A percentile compares a stretch with the other conserved stretches of the same genome.
These are phyloP conservation scores for Incumbomyces lentus DNA, from an alignment of 2,329 filamentous ascomycete genomes.

Conservation along the genomic window DNA sequence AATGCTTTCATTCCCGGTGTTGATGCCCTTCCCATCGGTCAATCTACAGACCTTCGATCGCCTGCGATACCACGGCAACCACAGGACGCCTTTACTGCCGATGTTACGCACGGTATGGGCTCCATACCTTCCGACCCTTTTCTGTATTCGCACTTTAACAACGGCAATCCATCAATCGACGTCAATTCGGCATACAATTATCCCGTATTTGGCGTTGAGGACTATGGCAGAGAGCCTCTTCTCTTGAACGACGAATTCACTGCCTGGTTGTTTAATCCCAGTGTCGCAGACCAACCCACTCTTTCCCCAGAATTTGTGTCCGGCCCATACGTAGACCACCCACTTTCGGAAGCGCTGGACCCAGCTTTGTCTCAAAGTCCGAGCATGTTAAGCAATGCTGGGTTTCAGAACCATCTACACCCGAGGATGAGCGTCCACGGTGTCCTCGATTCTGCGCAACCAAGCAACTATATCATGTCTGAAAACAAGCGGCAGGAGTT, in stretches of 20 bases:
- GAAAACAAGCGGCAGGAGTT: conserved; percentile 80
- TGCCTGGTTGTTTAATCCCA: conserved; percentile 69
- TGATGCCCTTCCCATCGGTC: conserved; percentile 10
- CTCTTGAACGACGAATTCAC: conserved; percentile 81
- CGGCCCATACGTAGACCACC: conserved; percentile 31
- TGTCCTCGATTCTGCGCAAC: conserved; percentile 61
- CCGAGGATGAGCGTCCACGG: conserved; percentile 77
- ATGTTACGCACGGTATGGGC: conserved; percentile 22
- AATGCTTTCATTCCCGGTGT: conserved; percentile 11
- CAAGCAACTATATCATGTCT: conserved; percentile 69
- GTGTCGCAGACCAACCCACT: conserved; percentile 42
- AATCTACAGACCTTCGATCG: conserved; percentile 10
- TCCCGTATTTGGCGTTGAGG: conserved; percentile 78
- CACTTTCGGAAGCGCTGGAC: conserved; percentile 36
- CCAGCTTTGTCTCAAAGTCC: conserved; percentile 42
- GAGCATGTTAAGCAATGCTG: conserved; percentile 30
- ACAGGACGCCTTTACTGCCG: conserved; percentile 22
- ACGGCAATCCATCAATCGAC: conserved; percentile 25
- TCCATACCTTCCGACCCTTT: conserved; percentile 14
- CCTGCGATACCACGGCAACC: conserved; percentile 15
- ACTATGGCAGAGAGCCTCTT: conserved; percentile 76
- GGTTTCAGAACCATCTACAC: conserved; percentile 42
- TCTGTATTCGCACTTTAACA: conserved; percentile 14
- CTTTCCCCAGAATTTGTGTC: conserved; percentile 34
- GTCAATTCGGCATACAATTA: conserved; percentile 43